phyloP scores from a whole-genome alignment of 1,284 basidiomycete genomes.

The Pholiota adiposa region DNA sequence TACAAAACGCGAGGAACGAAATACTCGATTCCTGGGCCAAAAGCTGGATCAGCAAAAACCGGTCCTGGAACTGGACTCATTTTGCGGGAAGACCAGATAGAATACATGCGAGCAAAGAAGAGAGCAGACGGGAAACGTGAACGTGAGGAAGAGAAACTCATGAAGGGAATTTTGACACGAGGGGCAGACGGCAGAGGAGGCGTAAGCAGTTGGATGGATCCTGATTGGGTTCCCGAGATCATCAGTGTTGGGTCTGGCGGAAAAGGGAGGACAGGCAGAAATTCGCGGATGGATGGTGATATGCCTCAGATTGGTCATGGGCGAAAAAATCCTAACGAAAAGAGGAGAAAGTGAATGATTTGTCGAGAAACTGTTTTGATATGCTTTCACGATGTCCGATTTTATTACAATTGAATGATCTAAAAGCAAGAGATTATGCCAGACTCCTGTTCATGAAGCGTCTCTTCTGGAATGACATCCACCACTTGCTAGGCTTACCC shows the following conservation, averaged over 20 bases:
- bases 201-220: slow-evolving; percentile 89
- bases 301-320: slow-evolving; percentile 88
- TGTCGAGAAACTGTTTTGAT: slow-evolving; percentile 19
- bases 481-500: slow-evolving; percentile 98
- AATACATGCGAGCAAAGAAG: slow-evolving; percentile 84
- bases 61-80: slow-evolving; percentile 84
- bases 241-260: slow-evolving; percentile 75
- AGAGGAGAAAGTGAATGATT: slow-evolving; percentile 52
- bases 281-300: slow-evolving; percentile 58
- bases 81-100: slow-evolving; percentile 88
- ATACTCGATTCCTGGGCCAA: slow-evolving; percentile 93
- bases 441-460: slow-evolving; percentile 92
- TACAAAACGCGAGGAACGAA: slow-evolving; percentile 92
- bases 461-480: slow-evolving; percentile 99
- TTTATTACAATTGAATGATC: slow-evolving; percentile 19
- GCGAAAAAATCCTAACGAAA: slow-evolving; percentile 85
- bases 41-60: slow-evolving; percentile 85
- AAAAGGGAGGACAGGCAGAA: slow-evolving; percentile 65
- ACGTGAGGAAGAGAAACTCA: slow-evolving; percentile 79
- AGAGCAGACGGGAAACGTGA: slow-evolving; percentile 71
- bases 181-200: slow-evolving; percentile 49
- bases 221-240: slow-evolving; percentile 94
- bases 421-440: slow-evolving; percentile 43
- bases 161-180: slow-evolving; percentile 62
- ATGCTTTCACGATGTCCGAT: slow-evolving; percentile 25